phyloP scores from a whole-genome alignment of 2,329 filamentous ascomycete species.

The Fusarium pseudoanthophilum region DNA sequence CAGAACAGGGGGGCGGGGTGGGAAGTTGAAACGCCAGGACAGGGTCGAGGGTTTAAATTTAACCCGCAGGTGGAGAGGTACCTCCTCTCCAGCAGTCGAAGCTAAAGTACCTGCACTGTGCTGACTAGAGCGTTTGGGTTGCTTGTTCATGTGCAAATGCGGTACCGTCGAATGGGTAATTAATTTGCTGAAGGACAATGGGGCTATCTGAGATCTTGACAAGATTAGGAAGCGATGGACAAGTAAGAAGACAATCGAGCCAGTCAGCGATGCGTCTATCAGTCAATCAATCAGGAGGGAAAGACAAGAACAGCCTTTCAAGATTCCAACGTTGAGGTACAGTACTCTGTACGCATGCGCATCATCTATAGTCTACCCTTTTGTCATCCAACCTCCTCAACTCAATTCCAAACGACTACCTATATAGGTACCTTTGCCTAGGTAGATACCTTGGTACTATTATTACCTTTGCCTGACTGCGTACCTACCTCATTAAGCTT shows the following conservation, averaged over 20 bases:
- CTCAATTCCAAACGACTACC: neutral
- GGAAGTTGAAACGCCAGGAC: constrained; percentile 13
- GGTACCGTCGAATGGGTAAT: constrained; percentile 9
- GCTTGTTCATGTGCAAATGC: constrained; percentile 9
- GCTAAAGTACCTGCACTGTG: constrained; percentile 31
- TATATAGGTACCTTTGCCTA: neutral
- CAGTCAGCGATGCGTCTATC: neutral
- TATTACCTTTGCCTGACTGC: neutral
- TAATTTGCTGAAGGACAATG: constrained; percentile 19
- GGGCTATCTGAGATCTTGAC: constrained; percentile 33
- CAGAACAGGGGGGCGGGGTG: constrained; percentile 24
- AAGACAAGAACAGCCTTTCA: constrained; percentile 15
- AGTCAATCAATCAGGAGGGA: constrained; percentile 16
- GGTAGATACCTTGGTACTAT: neutral
- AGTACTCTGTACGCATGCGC: neutral
- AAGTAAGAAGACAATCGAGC: constrained; percentile 4
- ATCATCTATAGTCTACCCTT: neutral
- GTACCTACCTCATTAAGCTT: neutral
- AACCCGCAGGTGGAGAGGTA: constrained; percentile 37
- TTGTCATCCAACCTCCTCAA: constrained; percentile 4
- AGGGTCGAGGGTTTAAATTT: constrained; percentile 43
- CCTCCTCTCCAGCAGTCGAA: constrained; percentile 14
- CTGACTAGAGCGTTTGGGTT: constrained; percentile 9
- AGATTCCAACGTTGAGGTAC: constrained; percentile 16
- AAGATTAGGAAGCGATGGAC: constrained; percentile 31